phyloP scores from a whole-genome alignment of 345 rosid genomes.

The Eutrema heterophyllum region DNA sequence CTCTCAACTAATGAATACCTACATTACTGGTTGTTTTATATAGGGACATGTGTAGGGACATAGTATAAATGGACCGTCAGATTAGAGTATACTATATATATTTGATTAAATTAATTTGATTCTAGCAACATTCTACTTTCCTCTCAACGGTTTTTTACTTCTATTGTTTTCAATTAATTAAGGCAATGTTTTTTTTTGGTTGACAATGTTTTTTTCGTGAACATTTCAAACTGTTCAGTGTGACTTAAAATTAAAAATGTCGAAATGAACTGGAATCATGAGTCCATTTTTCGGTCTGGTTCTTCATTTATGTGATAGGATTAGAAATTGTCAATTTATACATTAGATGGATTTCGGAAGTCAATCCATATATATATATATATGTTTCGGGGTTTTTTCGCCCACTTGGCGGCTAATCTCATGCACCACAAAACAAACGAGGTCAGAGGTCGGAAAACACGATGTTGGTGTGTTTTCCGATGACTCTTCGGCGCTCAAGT shows the following conservation, averaged over 20 bases:
- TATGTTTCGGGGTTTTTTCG: no score
- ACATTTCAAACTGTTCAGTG: background rate
- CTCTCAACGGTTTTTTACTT: background rate
- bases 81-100: background rate
- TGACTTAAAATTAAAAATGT: background rate
- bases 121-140: conserved; percentile 17
- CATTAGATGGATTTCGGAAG: no score
- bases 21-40: background rate
- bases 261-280: background rate
- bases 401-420: no score
- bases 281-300: background rate
- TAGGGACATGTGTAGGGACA: conserved; percentile 6
- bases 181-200: background rate
- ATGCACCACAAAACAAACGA: no score
- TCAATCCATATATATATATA: no score
- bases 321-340: no score
- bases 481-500: no score
- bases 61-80: conserved; percentile 16
- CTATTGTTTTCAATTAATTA: background rate
- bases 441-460: no score
- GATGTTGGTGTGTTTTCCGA: no score
- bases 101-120: background rate
- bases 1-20: background rate
- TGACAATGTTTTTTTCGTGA: no score
- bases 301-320: no score